Percentiles rank a stretch among this genome's conserved stretches.
phyloP scores from a whole-genome alignment of 1,139 yeast genomes.

The Protomyces inouyei region DNA sequence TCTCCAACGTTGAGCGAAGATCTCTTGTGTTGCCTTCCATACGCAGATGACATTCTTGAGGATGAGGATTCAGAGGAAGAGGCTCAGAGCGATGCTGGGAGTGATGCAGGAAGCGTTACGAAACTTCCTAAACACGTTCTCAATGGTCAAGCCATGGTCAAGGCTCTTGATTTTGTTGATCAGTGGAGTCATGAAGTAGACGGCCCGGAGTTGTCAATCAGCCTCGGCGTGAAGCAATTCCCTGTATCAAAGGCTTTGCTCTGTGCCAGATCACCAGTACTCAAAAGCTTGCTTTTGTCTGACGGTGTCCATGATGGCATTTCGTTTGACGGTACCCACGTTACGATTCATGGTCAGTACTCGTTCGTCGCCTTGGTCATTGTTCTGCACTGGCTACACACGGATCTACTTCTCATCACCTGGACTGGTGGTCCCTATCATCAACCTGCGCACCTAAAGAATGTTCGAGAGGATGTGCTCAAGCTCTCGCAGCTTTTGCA shows the following conservation, averaged over 20 bases:
- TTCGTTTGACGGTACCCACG: background rate
- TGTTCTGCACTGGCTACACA: conserved; percentile 47
- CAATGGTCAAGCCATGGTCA: conserved; percentile 30
- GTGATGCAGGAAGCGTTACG: conserved; percentile 15
- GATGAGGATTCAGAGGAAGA: conserved; percentile 27
- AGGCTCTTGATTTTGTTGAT: conserved; percentile 29
- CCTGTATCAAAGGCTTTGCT: conserved; percentile 33
- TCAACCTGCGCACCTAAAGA: conserved; percentile 29
- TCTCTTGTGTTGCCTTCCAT: conserved; percentile 36
- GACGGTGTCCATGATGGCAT: background rate
- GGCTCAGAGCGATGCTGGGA: conserved; percentile 17
- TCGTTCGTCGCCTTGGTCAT: conserved; percentile 40
- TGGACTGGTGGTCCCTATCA: conserved; percentile 41
- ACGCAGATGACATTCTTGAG: conserved; percentile 28
- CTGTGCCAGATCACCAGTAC: conserved; percentile 9
- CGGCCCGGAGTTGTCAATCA: conserved; percentile 22
- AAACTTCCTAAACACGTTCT: conserved; percentile 23
- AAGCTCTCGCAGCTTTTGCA: conserved; percentile 33
- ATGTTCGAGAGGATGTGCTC: conserved; percentile 36
- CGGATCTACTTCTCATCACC: conserved; percentile 44
- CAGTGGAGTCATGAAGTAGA: conserved; percentile 18
- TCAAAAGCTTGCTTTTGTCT: background rate
- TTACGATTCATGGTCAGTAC: conserved; percentile 2
- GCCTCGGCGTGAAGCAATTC: conserved; percentile 29
- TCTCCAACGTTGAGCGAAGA: conserved; percentile 34